Conservation (phyloP, 2,329 filamentous ascomycete species). For the Neonectria ditissima region DNA sequence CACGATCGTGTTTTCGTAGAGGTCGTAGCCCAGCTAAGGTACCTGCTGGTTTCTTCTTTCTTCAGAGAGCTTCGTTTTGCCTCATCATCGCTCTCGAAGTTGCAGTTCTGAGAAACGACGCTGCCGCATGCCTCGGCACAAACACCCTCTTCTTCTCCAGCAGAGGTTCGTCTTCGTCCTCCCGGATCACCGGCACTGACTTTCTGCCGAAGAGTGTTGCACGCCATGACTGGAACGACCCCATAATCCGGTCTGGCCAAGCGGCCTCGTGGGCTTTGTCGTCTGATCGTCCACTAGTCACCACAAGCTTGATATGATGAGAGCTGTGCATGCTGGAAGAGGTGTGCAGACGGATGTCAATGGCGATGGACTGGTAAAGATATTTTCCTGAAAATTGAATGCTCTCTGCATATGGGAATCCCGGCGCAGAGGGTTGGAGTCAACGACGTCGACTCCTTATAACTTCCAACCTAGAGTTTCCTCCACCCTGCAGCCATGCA, state of each 20-base stretch:
- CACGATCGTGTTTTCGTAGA: neutral
- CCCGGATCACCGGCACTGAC: neutral
- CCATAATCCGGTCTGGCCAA: constrained; percentile 30
- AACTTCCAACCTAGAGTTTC: neutral
- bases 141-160: constrained; percentile 28
- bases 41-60: neutral
- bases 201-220: constrained; percentile 7
- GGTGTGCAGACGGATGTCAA: neutral
- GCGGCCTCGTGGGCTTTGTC: neutral
- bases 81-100: constrained; percentile 54
- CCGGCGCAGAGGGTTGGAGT: neutral
- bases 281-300: constrained; percentile 15
- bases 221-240: constrained; percentile 32
- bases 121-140: constrained; percentile 56
- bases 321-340: constrained; percentile 26
- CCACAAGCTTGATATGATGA: constrained; percentile 34
- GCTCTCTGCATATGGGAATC: neutral
- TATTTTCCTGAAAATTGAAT: neutral
- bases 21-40: neutral
- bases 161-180: constrained; percentile 41
- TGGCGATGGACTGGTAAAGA: neutral
- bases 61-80: constrained; percentile 45
- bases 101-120: constrained; percentile 56
- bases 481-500: neutral
- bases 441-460: neutral